These are phyloP conservation scores for Russula abietina DNA, from an alignment of 768 basidiomycete species.

Conservation along the genomic window DNA sequence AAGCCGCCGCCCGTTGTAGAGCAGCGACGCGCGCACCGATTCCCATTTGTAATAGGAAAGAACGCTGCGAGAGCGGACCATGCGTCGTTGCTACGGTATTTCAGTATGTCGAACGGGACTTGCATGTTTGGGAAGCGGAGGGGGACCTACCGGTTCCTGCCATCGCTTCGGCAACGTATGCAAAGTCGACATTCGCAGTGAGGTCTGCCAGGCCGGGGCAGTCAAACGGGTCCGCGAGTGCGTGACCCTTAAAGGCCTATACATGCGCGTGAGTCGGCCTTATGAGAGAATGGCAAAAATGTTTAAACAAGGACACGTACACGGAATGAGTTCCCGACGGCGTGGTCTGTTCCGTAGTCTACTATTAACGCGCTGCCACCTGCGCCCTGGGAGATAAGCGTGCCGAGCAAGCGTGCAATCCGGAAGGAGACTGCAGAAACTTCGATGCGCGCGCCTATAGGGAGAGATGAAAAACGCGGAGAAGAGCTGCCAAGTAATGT, in stretches of 20 bases:
- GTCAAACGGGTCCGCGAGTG: constrained; percentile 78
- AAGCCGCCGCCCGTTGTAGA: constrained; percentile 47
- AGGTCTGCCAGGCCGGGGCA: constrained; percentile 85
- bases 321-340: constrained; percentile 69
- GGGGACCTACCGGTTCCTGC: constrained; percentile 49
- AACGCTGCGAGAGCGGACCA: constrained; percentile 68
- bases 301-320: constrained; percentile 42
- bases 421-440: constrained; percentile 68
- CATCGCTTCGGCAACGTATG: constrained; percentile 76
- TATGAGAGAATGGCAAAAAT: background rate
- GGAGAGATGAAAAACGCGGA: constrained; percentile 60
- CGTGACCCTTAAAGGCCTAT: constrained; percentile 87
- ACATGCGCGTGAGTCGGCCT: background rate
- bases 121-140: background rate
- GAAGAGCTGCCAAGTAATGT: constrained; percentile 59
- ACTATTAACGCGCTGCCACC: constrained; percentile 62
- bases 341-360: constrained; percentile 80
- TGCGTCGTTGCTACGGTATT: constrained; percentile 39
- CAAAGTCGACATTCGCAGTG: constrained; percentile 96
- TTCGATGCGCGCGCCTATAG: constrained; percentile 70
- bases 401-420: constrained; percentile 60
- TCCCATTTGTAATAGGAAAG: constrained; percentile 78
- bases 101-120: background rate
- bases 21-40: constrained; percentile 57
- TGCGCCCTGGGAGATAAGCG: constrained; percentile 35